Evolutionary conservation across 495 filamentous ascomycete species (phyloP), one percentile per base, ranked within the genome.

Genomic region (Bombardia bombarda): DNA sequence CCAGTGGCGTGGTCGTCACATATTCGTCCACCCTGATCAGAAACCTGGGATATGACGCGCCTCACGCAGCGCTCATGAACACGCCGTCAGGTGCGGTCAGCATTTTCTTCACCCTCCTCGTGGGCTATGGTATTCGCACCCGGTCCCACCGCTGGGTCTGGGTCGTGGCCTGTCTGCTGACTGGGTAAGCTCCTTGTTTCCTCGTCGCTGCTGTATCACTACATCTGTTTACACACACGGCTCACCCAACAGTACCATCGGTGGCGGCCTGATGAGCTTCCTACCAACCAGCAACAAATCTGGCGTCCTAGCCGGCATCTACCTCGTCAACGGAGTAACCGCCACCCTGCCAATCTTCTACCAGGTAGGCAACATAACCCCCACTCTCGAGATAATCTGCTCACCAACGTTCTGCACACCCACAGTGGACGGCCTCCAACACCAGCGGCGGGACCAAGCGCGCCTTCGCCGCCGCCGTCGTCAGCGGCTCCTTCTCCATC

Each of bases 201-300:
- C 20, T 13, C 35, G 2, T 0, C 12, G 20, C 23, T 16, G 4
- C 25, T 3, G 5, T 22, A 31, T 16, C 25, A 10, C 1, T 19
- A 20, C 17, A 4, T 7, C 7, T 20, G 8, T 8, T 5, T 19
- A 16, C 38, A 47, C 41, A 56, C 41, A n/a, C 20, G 25, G 4
- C 7, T 10, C 0, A 12, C 2, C 9, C 14, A 13, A 19, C 33
- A 62, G 60, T 7, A 61, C 81, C 35, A 61, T 79, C 40, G 80
- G 80, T 4, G 74, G 69, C 7, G 77, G 56, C 1, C 55, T 84
- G 12, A 72, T 84, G 65, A 79, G 77, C 2, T 83, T 82, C 56
- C 58, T 75, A 1, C 62, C 68, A 5, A 55, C 37, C 34, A 69
- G 66, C 49, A 61, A 63, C 52, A 40, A 26, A 13, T 62, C 62